Evolutionary conservation across 2,329 filamentous ascomycete genomes (phyloP), one percentile per base, ranked within the genome.

Genomic region (Xylariaceae sp.): DNA sequence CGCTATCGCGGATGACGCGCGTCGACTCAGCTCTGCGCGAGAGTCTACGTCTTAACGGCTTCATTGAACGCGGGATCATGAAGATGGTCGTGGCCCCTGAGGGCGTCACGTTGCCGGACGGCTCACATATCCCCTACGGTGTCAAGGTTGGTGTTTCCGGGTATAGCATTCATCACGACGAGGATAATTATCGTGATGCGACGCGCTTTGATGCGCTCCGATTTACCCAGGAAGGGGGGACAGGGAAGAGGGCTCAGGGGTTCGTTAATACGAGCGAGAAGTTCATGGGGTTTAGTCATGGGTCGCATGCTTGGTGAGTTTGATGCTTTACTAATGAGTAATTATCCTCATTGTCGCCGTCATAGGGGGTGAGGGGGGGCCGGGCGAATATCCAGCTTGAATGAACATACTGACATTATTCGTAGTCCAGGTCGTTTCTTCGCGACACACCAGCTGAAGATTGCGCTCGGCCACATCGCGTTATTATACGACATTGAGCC

Each of bases 1-100:
- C 63, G 8, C 58, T 76, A 7, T 63, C 67, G 3, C 65, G 68
- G 32, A 70, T 74, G 68, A 56, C 62, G 44, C 71, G 67, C 50
- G 57, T 74, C 12, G 74, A 77, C 62, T 73, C 70, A n/a, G 68
- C 67, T 29, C 62, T 77, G 49, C 71, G 71, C 51, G 75, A 77
- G 62, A 72, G 68, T 31, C 66, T 74, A 50, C 70, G 75, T 0
- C 57, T 75, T 41, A 72, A 71, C 61, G 68, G 65, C 7, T 71
- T 76, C 57, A 64, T 72, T 47, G 68, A 71, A 34, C 59, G 69
- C 41, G 69, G 69, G 26, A 57, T 72, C 37, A 65, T 68, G 62
- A 71, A 72, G 57, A 62, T 64, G 57, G 70, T 73, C 34, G 63
- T 70, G n/a, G 65, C 68, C 4, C 65, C 59, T 0, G 65, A 52